Percentiles rank a stretch among this genome's conserved stretches.
Evolutionary conservation across 1,139 yeast species (phyloP).

Genomic region (Geotrichum aggregatum): DNA sequence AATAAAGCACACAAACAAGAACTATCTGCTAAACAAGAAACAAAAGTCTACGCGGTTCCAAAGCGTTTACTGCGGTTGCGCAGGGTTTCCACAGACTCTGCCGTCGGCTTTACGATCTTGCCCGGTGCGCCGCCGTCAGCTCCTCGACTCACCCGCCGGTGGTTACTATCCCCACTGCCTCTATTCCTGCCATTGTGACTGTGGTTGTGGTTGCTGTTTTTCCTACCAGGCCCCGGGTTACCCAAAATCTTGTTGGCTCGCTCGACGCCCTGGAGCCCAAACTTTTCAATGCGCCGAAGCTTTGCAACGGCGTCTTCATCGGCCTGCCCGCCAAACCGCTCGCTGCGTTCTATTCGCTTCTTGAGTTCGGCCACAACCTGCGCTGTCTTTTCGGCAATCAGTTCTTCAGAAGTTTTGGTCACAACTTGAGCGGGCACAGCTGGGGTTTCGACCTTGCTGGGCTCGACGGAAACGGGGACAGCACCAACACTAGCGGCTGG

Average conservation of each 20-base stretch:
- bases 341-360: conserved; percentile 66
- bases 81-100: conserved; percentile 8
- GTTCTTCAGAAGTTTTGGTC: conserved; percentile 26
- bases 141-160: too few relatives aligned
- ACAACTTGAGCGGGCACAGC: conserved; percentile 45
- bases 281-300: conserved; percentile 70
- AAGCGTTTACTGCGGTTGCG: conserved; percentile 10
- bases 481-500: conserved; percentile 21
- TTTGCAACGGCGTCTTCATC: conserved; percentile 46
- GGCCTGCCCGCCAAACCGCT: conserved; percentile 62
- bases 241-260: conserved; percentile 5
- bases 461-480: conserved; percentile 1
- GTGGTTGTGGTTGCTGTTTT: neutral
- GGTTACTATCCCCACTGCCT: neutral
- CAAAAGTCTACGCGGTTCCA: neutral
- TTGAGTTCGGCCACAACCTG: conserved; percentile 64
- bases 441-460: conserved; percentile 31
- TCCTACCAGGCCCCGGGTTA: neutral
- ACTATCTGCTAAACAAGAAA: too few relatives aligned
- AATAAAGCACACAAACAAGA: too few relatives aligned
- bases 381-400: conserved; percentile 34
- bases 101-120: neutral
- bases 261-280: conserved; percentile 56
- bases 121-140: too few relatives aligned
- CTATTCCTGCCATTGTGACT: neutral